These are phyloP conservation scores for Trifolium subterraneum DNA, from an alignment of 306 rosid species.

Conservation along the genomic window DNA sequence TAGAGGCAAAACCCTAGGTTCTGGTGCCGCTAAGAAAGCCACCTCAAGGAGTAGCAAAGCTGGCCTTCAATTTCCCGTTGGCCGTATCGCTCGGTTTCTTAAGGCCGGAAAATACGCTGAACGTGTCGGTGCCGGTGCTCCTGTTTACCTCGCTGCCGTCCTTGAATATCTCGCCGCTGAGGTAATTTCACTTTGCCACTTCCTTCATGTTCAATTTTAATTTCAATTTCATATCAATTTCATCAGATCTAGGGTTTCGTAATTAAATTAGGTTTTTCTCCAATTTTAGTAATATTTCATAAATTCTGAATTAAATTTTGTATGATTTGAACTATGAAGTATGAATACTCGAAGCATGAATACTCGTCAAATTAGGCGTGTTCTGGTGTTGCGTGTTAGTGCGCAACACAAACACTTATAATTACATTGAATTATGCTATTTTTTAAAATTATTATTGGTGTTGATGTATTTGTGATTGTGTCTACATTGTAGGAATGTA, in stretches of 20 bases:
- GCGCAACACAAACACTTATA: too few relatives aligned
- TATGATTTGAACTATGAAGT: too few relatives aligned
- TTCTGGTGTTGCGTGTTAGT: too few relatives aligned
- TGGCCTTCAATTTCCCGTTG: slow-evolving; percentile 92
- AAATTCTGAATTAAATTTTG: too few relatives aligned
- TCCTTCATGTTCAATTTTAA: neutral
- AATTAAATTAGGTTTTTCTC: neutral
- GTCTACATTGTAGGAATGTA: too few relatives aligned
- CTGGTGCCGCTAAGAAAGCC: slow-evolving; percentile 74
- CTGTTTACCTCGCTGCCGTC: slow-evolving; percentile 91
- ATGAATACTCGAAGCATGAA: too few relatives aligned
- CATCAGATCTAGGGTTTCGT: slow-evolving; percentile 46
- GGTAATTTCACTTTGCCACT: slow-evolving; percentile 39
- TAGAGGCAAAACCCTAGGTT: slow-evolving; percentile 77
- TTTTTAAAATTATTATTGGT: too few relatives aligned
- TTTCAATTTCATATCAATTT: neutral
- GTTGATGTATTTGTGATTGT: too few relatives aligned
- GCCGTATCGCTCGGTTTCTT: slow-evolving; percentile 88
- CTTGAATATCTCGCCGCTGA: slow-evolving; percentile 95
- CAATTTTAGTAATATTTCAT: neutral
- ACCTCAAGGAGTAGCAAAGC: slow-evolving; percentile 87
- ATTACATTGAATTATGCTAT: too few relatives aligned
- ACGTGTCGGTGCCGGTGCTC: slow-evolving; percentile 94
- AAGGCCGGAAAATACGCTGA: slow-evolving; percentile 94
- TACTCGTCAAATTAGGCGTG: too few relatives aligned